Percentiles rank a stretch among this genome's conserved stretches.
Conservation (phyloP, 2,329 filamentous ascomycete species). For the Curvularia hawaiiensis region DNA sequence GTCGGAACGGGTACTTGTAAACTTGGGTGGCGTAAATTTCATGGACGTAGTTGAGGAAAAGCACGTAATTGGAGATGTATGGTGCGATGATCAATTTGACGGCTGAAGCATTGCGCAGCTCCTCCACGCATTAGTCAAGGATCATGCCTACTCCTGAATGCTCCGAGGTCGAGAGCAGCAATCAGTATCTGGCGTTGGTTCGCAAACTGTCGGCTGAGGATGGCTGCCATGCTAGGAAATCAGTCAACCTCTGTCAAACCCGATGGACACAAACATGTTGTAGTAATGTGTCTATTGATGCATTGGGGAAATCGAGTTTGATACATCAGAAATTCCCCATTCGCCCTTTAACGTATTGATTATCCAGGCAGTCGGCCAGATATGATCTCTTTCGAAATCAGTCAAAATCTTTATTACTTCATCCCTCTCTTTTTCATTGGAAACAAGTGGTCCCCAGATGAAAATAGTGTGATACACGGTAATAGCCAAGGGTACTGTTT, state of each 20-base stretch:
- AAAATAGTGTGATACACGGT: constrained; percentile 36
- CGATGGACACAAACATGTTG: not conserved
- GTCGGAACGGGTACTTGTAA: not conserved
- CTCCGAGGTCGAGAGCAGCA: not conserved
- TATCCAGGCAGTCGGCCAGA: constrained; percentile 43
- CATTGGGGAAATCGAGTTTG: constrained; percentile 4
- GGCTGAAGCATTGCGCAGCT: not conserved
- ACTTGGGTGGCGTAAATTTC: not conserved
- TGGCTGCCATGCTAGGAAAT: not conserved
- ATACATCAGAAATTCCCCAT: constrained; percentile 25
- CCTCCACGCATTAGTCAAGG: not conserved
- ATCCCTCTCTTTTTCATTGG: constrained; percentile 22
- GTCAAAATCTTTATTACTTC: constrained; percentile 32
- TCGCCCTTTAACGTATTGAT: constrained; percentile 32
- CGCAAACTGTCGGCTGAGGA: not conserved
- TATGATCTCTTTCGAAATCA: constrained; percentile 29
- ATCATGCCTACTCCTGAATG: not conserved
- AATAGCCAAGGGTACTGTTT: constrained; percentile 30
- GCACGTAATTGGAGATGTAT: not conserved
- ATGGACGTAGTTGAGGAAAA: not conserved
- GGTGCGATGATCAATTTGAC: not conserved
- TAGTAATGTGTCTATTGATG: not conserved
- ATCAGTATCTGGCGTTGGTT: not conserved
- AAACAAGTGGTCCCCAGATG: constrained; percentile 35
- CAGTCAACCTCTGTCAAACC: not conserved